Evolutionary conservation across 768 basidiomycete species (phyloP).

Genomic region (Boletales sp.): DNA sequence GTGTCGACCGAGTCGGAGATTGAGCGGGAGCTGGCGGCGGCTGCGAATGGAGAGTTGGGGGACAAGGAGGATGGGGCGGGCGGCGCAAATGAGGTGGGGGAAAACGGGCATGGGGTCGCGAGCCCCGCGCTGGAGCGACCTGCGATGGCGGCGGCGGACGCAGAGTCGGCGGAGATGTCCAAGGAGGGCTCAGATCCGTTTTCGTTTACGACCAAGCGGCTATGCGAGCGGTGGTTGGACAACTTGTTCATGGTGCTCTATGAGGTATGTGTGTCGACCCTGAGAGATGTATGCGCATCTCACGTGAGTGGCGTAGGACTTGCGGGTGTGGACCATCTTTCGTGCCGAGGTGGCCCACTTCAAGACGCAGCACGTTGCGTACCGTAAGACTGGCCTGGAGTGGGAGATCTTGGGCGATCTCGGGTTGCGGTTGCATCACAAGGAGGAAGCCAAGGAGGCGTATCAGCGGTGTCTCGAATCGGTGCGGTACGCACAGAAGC

Average conservation of each 20-base stretch:
- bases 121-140: constrained; percentile 39
- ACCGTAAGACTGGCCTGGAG: constrained; percentile 93
- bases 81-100: constrained; percentile 22
- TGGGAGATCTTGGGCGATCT: constrained; percentile 99
- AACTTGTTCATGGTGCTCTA: constrained; percentile 98
- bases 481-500: constrained; percentile 82
- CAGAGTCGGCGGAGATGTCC: constrained; percentile 23
- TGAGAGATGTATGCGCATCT: too few species aligned
- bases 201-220: constrained; percentile 92
- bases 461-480: constrained; percentile 92
- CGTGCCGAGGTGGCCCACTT: constrained; percentile 98
- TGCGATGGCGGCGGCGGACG: constrained; percentile 33
- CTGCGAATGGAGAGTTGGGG: constrained; percentile 22
- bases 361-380: constrained; percentile 97
- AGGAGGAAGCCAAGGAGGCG: constrained; percentile 98
- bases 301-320: constrained; percentile 51
- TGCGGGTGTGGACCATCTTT: constrained; percentile 99
- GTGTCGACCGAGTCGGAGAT: constrained; percentile 71
- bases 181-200: constrained; percentile 55
- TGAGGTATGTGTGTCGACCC: constrained; percentile 57
- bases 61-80: background rate
- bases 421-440: constrained; percentile 90
- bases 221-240: constrained; percentile 97
- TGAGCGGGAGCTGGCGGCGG: constrained; percentile 37
- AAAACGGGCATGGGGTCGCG: constrained; percentile 13